Evolutionary conservation across 768 basidiomycete species (phyloP), one percentile per base, ranked within the genome.

Genomic region (Chalciporus sphaerocephalus): DNA sequence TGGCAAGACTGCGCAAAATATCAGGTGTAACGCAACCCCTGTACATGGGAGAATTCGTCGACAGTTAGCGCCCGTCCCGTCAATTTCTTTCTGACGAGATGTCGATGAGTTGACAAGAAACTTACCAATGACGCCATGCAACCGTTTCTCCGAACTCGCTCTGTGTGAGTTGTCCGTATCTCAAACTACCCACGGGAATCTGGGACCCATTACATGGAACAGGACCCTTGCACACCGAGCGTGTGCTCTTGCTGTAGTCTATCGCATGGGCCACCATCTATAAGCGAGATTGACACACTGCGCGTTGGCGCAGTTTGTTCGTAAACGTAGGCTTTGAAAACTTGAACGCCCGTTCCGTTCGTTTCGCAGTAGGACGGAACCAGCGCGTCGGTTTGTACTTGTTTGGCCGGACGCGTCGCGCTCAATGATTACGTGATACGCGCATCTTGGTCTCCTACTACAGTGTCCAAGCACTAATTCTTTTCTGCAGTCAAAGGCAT

Each of bases 101-200:
- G 13, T 42, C 39, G 47, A 32, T 30, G 21, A 23, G 42, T 18
- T 49, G 50, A 56, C 38, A 28, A 22, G 32, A 47, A 38, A 47
- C 70, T 55, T 64, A 86, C 86, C 87, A 90, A 53, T 90, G 87
- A 33, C 79, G 71, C 88, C 88, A 90, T 56, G 81, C 73, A 3
- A 88, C 78, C 1, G 72, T 76, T 61, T 86, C 83, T 38, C 83
- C 79, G 40, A 73, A 79, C 30, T 72, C 64, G 16, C 60, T 67
- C 8, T 57, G 56, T 6, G 61, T 62, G 6, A 73, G 72, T 41
- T 69, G 65, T 0, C 87, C 87, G 54, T 89, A 87, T n/a, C 87
- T 69, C 47, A 90, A 64, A 15, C 70, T 71, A 2, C 82, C 84
- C 13, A 71, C 60, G n/a, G 71, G 65, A 30, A 90, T 76, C 0